Conservation (phyloP, 164 flowering plant species). For the Magnolia officinalis region DNA sequence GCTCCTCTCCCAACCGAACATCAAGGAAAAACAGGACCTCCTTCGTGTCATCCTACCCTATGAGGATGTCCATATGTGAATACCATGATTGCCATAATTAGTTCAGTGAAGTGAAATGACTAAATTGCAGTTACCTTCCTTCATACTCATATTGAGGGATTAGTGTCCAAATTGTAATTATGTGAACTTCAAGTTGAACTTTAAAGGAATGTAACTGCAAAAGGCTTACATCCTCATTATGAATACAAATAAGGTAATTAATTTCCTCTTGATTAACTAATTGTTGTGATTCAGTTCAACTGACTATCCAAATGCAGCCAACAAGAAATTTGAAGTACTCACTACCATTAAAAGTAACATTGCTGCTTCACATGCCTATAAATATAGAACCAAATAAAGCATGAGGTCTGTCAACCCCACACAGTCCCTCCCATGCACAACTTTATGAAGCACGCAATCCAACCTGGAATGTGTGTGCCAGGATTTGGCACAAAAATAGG, state of each 20-base stretch:
- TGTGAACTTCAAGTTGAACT: no score
- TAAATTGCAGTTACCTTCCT: no score
- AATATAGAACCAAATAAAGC: background rate
- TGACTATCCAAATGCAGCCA: background rate
- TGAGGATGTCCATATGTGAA: no score
- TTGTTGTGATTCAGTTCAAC: background rate
- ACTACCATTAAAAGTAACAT: background rate
- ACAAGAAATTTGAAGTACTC: background rate
- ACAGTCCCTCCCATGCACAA: background rate
- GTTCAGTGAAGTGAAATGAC: no score
- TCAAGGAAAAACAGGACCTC: no score
- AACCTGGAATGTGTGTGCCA: background rate
- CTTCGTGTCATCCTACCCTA: no score
- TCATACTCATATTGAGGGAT: no score
- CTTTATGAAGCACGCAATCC: background rate
- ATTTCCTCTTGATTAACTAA: background rate
- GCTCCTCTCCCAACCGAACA: no score
- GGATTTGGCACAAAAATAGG: background rate
- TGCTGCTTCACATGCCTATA: background rate
- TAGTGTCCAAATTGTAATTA: no score
- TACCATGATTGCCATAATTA: no score
- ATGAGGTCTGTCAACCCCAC: background rate
- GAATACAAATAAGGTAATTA: background rate
- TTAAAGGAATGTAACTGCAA: no score
- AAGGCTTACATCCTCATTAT: no score